phyloP scores from a whole-genome alignment of 1,284 basidiomycete genomes.

The Takashimella tepidaria region DNA sequence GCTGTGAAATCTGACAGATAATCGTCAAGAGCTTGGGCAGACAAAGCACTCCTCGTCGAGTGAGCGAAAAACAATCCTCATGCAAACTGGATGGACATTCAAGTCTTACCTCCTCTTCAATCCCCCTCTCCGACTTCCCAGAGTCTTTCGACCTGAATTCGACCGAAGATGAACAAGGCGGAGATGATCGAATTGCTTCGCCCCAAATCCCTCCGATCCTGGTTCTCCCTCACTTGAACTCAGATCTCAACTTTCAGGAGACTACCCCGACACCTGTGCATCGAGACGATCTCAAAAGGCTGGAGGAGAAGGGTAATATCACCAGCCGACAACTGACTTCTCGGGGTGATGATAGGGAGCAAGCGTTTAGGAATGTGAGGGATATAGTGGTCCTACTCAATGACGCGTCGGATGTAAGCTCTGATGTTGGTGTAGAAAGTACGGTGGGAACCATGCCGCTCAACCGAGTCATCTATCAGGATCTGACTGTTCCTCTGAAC shows the following conservation, averaged over 20 bases:
- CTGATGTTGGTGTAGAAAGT: not conserved
- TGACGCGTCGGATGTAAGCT: constrained; percentile 4
- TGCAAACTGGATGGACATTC: no score
- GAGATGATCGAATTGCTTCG: constrained; percentile 8
- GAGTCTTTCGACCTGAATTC: not conserved
- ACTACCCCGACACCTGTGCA: no score
- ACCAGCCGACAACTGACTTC: no score
- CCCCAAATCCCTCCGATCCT: constrained; percentile 8
- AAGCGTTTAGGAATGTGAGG: not conserved
- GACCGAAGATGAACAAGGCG: not conserved
- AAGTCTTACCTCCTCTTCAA: not conserved
- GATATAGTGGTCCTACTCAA: constrained; percentile 17
- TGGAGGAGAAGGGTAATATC: no score
- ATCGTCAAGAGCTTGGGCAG: constrained; percentile 14
- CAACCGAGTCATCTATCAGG: no score
- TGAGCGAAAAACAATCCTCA: no score
- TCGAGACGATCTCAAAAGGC: no score
- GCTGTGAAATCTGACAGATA: no score
- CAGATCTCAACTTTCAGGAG: no score
- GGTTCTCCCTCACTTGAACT: no score
- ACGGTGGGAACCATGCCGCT: not conserved
- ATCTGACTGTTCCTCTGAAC: constrained; percentile 15
- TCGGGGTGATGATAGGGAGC: no score
- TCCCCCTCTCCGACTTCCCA: not conserved
- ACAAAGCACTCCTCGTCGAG: not conserved